Evolutionary conservation across 208 protist genomes (phyloP).

Genomic region (Spongospora subterranea): DNA sequence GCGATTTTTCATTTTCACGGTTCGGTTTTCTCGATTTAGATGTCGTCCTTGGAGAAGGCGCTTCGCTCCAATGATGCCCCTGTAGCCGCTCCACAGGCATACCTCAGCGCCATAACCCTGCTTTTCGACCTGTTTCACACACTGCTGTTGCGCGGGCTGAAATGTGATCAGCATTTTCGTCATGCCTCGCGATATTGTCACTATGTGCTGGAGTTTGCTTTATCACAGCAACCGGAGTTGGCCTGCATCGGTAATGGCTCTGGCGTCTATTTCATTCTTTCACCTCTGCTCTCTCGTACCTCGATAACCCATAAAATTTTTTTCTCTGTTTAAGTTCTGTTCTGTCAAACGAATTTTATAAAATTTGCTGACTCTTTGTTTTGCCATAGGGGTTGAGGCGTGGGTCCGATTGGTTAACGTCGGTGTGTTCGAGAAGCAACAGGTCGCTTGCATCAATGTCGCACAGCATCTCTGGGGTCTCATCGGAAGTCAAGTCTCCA

Average conservation of each 20-base stretch:
- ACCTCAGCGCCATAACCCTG: background rate
- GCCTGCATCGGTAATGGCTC: background rate
- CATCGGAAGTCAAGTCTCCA: background rate
- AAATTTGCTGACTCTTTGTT: background rate
- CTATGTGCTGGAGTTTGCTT: background rate
- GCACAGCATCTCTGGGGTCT: background rate
- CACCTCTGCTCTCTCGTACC: too few relatives aligned
- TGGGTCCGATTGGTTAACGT: background rate
- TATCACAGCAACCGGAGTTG: background rate
- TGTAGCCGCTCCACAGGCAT: background rate
- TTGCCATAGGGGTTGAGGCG: background rate
- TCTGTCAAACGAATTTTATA: too few relatives aligned
- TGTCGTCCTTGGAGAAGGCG: background rate
- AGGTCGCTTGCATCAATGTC: background rate
- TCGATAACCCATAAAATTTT: too few relatives aligned
- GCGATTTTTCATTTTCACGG: background rate
- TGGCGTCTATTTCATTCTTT: too few relatives aligned
- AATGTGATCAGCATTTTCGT: background rate
- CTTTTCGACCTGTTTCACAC: background rate
- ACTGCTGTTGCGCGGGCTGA: background rate
- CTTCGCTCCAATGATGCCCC: background rate
- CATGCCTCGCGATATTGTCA: background rate
- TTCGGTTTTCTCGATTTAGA: background rate
- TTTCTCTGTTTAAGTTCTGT: too few relatives aligned
- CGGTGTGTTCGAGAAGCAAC: background rate